Conservation (phyloP, 148 eudicot species). For the Cornus suecica region DNA sequence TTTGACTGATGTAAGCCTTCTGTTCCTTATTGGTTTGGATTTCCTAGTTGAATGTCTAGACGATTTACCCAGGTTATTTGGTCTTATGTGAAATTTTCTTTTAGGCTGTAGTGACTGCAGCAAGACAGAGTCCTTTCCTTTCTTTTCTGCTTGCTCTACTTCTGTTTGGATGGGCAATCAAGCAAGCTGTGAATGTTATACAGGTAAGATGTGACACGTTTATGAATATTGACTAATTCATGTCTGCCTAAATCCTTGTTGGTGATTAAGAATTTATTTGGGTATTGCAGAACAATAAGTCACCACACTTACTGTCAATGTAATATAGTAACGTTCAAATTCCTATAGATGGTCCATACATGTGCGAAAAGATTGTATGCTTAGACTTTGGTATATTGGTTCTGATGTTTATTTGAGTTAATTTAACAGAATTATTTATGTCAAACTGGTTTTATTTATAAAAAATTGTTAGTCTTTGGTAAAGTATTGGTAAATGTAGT, state of each 20-base stretch:
- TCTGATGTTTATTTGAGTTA: no score
- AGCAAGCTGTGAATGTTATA: conserved; percentile 78
- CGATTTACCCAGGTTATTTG: not conserved
- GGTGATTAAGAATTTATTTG: no score
- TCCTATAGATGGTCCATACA: no score
- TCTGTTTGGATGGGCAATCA: conserved; percentile 80
- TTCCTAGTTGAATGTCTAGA: conserved; percentile 12
- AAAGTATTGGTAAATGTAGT: no score
- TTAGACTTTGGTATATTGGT: no score
- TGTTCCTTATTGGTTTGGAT: not conserved
- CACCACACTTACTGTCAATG: not conserved
- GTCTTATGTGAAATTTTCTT: conserved; percentile 12
- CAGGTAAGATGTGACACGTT: conserved; percentile 46
- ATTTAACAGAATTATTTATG: no score
- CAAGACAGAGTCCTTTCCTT: conserved; percentile 46
- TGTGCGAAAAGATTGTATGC: no score
- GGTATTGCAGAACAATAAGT: no score
- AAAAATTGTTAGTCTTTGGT: no score
- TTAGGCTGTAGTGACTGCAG: conserved; percentile 61
- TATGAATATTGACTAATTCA: not conserved
- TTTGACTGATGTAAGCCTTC: conserved; percentile 50
- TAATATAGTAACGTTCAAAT: no score
- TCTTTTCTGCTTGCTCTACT: conserved; percentile 46
- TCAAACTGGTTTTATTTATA: no score
- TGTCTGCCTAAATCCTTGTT: no score